Evolutionary conservation across 768 basidiomycete species (phyloP).

Genomic region (Tephrocybe rancida): DNA sequence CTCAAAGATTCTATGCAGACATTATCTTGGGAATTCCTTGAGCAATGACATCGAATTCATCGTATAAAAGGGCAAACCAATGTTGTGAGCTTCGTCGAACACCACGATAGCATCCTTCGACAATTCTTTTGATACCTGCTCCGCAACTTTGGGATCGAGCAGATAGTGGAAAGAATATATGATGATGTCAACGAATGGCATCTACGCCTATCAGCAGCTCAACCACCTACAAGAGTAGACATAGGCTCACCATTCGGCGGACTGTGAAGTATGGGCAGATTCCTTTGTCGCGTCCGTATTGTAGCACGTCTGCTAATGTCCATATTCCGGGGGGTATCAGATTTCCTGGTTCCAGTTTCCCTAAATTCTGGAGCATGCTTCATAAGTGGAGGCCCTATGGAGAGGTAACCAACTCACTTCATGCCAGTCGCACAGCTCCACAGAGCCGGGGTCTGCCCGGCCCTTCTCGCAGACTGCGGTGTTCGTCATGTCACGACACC

Average conservation of each 20-base stretch:
- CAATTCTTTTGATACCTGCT: slow-evolving; percentile 97
- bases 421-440: slow-evolving; percentile 92
- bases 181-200: slow-evolving; percentile 94
- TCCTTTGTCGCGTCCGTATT: slow-evolving; percentile 82
- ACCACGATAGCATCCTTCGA: slow-evolving; percentile 98
- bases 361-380: slow-evolving; percentile 64
- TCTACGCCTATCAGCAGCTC: slow-evolving; percentile 45
- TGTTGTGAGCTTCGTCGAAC: slow-evolving; percentile 99
- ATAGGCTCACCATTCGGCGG: slow-evolving; percentile 82
- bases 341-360: slow-evolving; percentile 77
- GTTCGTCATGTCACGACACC: slow-evolving; percentile 94
- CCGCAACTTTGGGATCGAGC: slow-evolving; percentile 97
- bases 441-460: slow-evolving; percentile 83
- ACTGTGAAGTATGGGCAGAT: slow-evolving; percentile 97
- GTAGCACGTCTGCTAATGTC: slow-evolving; percentile 91
- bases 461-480: slow-evolving; percentile 82
- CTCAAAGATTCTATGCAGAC: slow-evolving; percentile 99
- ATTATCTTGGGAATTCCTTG: slow-evolving; percentile 64
- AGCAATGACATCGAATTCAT: slow-evolving; percentile 27
- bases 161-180: slow-evolving; percentile 99
- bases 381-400: background rate
- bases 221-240: background rate
- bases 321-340: slow-evolving; percentile 86
- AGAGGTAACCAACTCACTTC: slow-evolving; percentile 59
- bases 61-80: slow-evolving; percentile 53